Evolutionary conservation across 495 filamentous ascomycete genomes (phyloP), one percentile per base, ranked within the genome.

Genomic region (Penicillium chermesinum): DNA sequence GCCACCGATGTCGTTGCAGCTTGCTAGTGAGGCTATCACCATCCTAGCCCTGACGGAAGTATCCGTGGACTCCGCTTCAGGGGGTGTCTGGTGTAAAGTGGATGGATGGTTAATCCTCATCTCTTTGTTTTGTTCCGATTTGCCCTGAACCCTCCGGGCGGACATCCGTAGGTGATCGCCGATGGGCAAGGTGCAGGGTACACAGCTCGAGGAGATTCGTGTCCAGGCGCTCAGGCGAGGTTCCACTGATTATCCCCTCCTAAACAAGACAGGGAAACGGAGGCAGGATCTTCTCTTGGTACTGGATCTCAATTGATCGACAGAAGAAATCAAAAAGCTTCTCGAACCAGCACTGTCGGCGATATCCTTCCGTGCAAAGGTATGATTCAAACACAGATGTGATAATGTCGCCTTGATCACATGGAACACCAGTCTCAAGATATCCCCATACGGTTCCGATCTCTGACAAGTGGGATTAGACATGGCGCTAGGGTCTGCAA

Each of bases 1-100:
- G 59, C 59, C 59, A 62, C 59, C 56, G 59, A 62, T 62, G 56
- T 57, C 53, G 50, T 35, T 38, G 48, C 53, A 56, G n/a, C n/a
- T n/a, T 48, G 56, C 52, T 56, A 10, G 25, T 30, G 25, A 30
- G 25, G 25, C 4, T 30, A 30, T 30, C 25, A 30, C 25, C n/a
- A n/a, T n/a, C n/a, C 25, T 10, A 30, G 25, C 25, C 25, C 25
- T 30, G 25, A 30, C 25, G 25, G 25, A 30, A 30, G 25, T 30
- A 30, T 30, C 25, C 25, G 25, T 30, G 25, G 25, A 30, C 25
- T 30, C 25, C 25, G 25, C 25, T 30, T n/a, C n/a, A n/a, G n/a
- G 10, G 25, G 10, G 25, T 35, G 42, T 44, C 30, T 22, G 42
- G 42, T 34, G 20, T 36, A 36, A 7, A 44, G 42, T 44, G 15